Base-by-base conservation (phyloP, 1,284 basidiomycete species). In the Leucoagaricus sp. region DNA sequence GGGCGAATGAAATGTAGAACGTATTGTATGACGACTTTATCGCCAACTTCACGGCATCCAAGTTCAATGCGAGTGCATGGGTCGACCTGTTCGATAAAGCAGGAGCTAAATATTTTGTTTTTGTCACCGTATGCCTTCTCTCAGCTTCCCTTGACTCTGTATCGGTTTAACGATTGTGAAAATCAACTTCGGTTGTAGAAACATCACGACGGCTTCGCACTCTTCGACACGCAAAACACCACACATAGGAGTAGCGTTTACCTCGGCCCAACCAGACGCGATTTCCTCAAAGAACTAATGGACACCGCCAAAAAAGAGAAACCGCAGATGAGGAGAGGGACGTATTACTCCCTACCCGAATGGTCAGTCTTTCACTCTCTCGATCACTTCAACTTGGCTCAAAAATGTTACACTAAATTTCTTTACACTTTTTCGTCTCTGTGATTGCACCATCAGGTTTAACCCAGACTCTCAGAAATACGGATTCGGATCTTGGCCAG, bases 31-130 rank as follows among this genome's bases (percentile, higher is more conserved):
- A 86, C 60, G 78, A 84, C 59, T 85, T 85, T 60, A 82, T 86
- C 49, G 68, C 75, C 0, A 70, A 76, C 49, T 86, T 84, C 64
- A 82, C 74, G 0, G 81, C 79, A 1, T 69, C 70, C 1, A 74
- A 76, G 50, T 86, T 81, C 69, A 77, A 84, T 48, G 75, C 84
- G 1, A 77, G 74, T 33, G 70, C 71, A 41, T 86, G 83, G 83
- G 61, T 84, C 0, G 75, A 84, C 58, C 60, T 86, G 9, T 78
- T 86, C 49, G 76, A 76, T 28, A 71, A 72, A 25, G 79, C 83
- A 0, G 85, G 85, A 1, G 84, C 84, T 1, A 83, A 80, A 60
- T 86, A 86, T 60, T 85, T 86, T 61, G 83, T 86, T 15, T 69
- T 83, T 33, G 81, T 82, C 17, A 79, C 82, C 5, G 81, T 78